Evolutionary conservation across 2,329 filamentous ascomycete species (phyloP), one percentile per base, ranked within the genome.

Genomic region (Ophiognomonia clavigignenti-juglandacearum): DNA sequence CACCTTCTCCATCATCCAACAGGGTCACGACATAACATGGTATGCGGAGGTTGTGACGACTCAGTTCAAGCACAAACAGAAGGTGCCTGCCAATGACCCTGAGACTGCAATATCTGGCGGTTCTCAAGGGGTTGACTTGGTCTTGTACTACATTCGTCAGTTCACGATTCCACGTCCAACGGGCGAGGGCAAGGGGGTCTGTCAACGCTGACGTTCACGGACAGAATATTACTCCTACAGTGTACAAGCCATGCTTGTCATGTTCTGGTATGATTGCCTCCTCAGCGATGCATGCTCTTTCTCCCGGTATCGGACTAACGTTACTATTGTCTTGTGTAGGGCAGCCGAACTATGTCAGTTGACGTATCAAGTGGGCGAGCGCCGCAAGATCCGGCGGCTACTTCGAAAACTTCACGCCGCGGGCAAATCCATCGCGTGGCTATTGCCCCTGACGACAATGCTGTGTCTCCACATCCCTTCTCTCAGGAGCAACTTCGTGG

Each of bases 71-170:
- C 50, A 46, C 32, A 56, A 53, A 34, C 22, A 51, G 22, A 39
- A 37, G 5, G 41, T 56, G n/a, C 57, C 49, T 7, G 38, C n/a
- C n/a, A n/a, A 47, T 20, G 53, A 50, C 27, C 57, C 53, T 2
- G 57, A 59, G 27, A 24, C 54, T 13, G 50, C 48, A 38, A 53
- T 59, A 11, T 53, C 56, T 23, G 57, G 55, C 45, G 57, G 57
- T 4, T 60, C 57, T 1, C 48, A 50, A 6, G 57, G 57, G 6
- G 43, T 54, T 34, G 56, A 58, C 37, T 39, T 60, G 42, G 54
- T 56, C 2, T 38, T 60, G 6, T 60, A 56, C 20, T 60, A 60
- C 31, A 53, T 60, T 11, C 57, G 58, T 59, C 46, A 31, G 56
- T 6, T 16, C 20, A 13, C 16, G 10, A 3, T 13, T 13, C 43